Conservation (phyloP, 164 flowering plant species). For the Akebia trifoliata region DNA sequence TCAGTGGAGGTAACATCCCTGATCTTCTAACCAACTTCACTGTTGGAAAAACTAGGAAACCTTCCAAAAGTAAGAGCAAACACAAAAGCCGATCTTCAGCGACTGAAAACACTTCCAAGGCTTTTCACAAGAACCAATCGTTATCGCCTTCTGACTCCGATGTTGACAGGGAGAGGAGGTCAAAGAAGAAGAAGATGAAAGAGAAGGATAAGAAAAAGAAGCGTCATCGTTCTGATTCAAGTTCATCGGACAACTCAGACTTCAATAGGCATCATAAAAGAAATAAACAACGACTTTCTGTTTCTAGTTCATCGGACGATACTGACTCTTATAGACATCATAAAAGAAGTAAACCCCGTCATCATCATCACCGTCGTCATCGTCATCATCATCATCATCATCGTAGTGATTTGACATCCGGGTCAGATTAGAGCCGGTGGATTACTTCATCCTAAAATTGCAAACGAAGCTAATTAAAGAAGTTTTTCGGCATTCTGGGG, state of each 20-base stretch:
- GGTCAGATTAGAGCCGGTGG: background rate
- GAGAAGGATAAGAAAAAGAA: conserved; percentile 20
- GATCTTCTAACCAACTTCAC: conserved; percentile 61
- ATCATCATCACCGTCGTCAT: conserved; percentile 5
- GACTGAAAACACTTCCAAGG: conserved; percentile 11
- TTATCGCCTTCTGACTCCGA: conserved; percentile 26
- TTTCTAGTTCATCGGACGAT: conserved; percentile 22
- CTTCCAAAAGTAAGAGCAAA: conserved; percentile 44
- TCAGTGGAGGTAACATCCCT: conserved; percentile 55
- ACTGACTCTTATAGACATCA: conserved; percentile 20
- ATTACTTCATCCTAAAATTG: background rate
- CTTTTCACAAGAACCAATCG: conserved; percentile 17
- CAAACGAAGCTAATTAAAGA: background rate
- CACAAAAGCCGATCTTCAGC: conserved; percentile 36
- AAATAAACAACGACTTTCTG: conserved; percentile 4
- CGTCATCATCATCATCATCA: background rate
- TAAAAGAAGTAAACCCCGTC: conserved; percentile 18
- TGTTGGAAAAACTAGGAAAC: conserved; percentile 37
- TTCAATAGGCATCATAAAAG: conserved; percentile 13
- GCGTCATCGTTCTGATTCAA: conserved; percentile 22
- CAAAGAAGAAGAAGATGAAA: conserved; percentile 14
- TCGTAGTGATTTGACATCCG: background rate
- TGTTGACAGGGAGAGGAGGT: conserved; percentile 21
- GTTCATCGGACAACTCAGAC: conserved; percentile 24
- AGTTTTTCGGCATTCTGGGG: too few species aligned